Conservation (phyloP, 768 basidiomycete genomes). For the Russula lepida region DNA sequence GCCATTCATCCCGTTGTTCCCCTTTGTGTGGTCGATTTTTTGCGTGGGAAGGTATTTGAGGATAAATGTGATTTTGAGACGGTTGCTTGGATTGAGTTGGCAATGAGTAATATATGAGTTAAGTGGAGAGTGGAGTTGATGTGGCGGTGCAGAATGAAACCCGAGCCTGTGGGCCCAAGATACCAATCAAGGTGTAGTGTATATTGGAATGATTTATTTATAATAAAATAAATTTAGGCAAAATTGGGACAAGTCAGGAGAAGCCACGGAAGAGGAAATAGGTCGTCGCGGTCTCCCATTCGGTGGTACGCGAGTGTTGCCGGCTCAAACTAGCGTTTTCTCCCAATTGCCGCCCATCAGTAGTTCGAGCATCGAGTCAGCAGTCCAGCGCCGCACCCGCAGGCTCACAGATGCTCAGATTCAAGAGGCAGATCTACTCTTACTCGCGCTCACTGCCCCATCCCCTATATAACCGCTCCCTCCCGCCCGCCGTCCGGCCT, state of each 20-base stretch:
- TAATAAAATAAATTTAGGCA: neutral
- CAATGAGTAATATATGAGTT: neutral
- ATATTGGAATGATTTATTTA: neutral
- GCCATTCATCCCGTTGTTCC: neutral
- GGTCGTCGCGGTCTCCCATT: neutral
- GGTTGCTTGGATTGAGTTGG: neutral
- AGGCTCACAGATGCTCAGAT: conserved; percentile 1
- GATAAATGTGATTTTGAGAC: neutral
- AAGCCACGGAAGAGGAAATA: neutral
- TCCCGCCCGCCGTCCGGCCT: conserved; percentile 23
- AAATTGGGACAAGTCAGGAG: neutral
- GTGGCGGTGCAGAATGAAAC: conserved; percentile 20
- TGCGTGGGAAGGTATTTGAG: no score
- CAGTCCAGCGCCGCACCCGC: neutral
- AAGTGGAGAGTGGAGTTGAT: neutral
- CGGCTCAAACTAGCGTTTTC: neutral
- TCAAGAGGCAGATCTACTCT: conserved; percentile 2
- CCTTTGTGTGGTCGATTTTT: neutral
- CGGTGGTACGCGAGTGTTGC: neutral
- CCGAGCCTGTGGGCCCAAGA: conserved; percentile 14
- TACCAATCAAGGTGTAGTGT: conserved; percentile 11
- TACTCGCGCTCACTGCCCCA: conserved; percentile 9
- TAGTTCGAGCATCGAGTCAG: conserved; percentile 5
- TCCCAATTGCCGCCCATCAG: neutral
- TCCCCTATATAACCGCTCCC: conserved; percentile 22